phyloP scores from a whole-genome alignment of 2,329 filamentous ascomycete genomes.

The Colletotrichum euphorbiae region DNA sequence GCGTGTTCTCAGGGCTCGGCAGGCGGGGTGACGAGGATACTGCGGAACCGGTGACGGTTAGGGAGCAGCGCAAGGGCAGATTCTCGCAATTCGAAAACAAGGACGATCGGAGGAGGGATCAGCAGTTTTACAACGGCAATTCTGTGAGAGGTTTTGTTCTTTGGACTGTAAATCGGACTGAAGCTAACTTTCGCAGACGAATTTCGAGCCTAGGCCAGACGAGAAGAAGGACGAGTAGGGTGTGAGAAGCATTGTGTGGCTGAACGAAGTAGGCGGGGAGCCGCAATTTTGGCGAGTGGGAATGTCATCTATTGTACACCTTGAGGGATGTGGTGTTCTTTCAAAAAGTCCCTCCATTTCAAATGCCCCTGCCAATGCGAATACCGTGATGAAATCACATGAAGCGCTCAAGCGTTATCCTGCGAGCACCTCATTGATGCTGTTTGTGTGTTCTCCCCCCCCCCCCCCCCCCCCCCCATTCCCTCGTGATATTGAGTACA shows the following conservation, averaged over 20 bases:
- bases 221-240: conserved; percentile 54
- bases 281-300: conserved; percentile 13
- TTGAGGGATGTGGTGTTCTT: conserved; percentile 32
- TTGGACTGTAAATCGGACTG: not conserved
- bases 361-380: conserved; percentile 24
- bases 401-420: not conserved
- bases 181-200: conserved; percentile 62
- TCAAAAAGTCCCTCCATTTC: conserved; percentile 6
- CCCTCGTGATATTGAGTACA: conserved; percentile 33
- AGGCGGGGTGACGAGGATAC: conserved; percentile 30
- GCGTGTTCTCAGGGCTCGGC: conserved; percentile 45
- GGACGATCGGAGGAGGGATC: conserved; percentile 65
- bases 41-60: conserved; percentile 44
- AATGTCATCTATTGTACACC: conserved; percentile 40
- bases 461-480: not conserved
- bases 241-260: not conserved
- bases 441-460: conserved; percentile 5
- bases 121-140: conserved; percentile 92
- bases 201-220: conserved; percentile 75
- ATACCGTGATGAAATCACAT: conserved; percentile 17
- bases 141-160: conserved; percentile 67
- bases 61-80: conserved; percentile 41
- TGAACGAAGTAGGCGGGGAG: not conserved
- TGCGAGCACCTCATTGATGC: not conserved
- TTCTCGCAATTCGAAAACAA: conserved; percentile 61